Evolutionary conservation across 768 basidiomycete genomes (phyloP).

Genomic region (Atractiella rhizophila): DNA sequence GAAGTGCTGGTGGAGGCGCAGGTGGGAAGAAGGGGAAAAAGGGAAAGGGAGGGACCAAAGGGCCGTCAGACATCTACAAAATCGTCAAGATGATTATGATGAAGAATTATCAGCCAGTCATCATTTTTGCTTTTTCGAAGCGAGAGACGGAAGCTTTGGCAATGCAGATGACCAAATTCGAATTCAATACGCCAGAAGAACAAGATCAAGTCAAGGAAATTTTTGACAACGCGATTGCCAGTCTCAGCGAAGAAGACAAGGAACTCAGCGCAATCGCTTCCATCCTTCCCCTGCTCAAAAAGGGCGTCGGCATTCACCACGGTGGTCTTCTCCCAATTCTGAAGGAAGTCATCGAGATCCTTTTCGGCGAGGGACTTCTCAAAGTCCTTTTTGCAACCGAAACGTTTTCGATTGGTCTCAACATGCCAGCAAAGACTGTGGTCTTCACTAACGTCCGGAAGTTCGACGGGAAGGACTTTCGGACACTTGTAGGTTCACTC

Average conservation of each 20-base stretch:
- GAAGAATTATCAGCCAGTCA: constrained; percentile 93
- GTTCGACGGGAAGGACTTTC: constrained; percentile 84
- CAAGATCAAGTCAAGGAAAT: constrained; percentile 62
- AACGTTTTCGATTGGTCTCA: constrained; percentile 85
- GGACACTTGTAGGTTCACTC: constrained; percentile 57
- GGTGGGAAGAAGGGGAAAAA: constrained; percentile 81
- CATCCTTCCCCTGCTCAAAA: constrained; percentile 68
- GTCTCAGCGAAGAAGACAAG: constrained; percentile 60
- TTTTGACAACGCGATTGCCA: constrained; percentile 82
- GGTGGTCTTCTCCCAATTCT: constrained; percentile 88
- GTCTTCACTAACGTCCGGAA: constrained; percentile 89
- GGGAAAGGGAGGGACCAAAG: constrained; percentile 84
- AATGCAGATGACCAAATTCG: constrained; percentile 72
- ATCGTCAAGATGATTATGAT: constrained; percentile 96
- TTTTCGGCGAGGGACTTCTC: constrained; percentile 93
- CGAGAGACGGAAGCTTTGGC: constrained; percentile 89
- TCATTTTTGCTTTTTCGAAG: constrained; percentile 94
- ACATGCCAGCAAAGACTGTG: constrained; percentile 99
- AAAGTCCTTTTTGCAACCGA: constrained; percentile 97
- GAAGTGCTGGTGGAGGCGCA: constrained; percentile 20
- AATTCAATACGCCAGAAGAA: constrained; percentile 81
- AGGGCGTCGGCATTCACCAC: constrained; percentile 95
- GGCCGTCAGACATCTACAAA: constrained; percentile 79
- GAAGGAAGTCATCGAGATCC: constrained; percentile 95
- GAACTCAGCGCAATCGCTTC: constrained; percentile 80